phyloP scores from a whole-genome alignment of 2,329 filamentous ascomycete genomes.

The Graphiopsis chlorocephala region DNA sequence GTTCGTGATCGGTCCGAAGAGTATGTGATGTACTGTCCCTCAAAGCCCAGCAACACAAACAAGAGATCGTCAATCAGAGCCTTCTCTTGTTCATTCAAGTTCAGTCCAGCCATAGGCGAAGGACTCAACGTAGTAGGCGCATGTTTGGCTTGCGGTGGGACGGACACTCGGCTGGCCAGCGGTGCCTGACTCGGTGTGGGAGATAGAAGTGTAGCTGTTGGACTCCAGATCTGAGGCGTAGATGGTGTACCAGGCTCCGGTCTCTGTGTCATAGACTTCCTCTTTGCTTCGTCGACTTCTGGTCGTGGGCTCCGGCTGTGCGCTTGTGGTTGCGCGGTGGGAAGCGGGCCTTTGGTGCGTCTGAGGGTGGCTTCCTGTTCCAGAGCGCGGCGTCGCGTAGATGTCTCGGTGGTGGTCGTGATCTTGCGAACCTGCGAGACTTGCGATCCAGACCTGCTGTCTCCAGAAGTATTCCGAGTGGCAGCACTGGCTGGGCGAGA shows the following conservation, averaged over 20 bases:
- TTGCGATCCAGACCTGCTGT: conserved; percentile 13
- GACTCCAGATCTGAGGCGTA: conserved; percentile 61
- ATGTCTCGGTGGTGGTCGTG: conserved; percentile 15
- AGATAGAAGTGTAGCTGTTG: conserved; percentile 71
- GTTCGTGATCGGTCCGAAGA: conserved; percentile 33
- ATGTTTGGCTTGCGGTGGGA: conserved; percentile 60
- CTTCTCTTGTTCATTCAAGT: conserved; percentile 78
- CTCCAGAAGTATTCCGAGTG: conserved; percentile 18
- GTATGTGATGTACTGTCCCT: conserved; percentile 95
- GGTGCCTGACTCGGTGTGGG: conserved; percentile 61
- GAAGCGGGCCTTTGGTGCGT: conserved; percentile 9
- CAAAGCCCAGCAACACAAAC: conserved; percentile 96
- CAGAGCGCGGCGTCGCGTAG: conserved; percentile 6
- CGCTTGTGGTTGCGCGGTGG: conserved; percentile 7
- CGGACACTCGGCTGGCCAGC: conserved; percentile 65
- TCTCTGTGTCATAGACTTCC: background rate
- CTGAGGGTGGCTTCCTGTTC: conserved; percentile 15
- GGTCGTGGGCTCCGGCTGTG: conserved; percentile 13
- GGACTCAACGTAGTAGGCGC: conserved; percentile 70
- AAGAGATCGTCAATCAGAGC: conserved; percentile 86
- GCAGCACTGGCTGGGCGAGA: conserved; percentile 26
- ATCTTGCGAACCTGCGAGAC: conserved; percentile 3
- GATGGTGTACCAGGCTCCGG: conserved; percentile 3
- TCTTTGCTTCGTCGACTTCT: background rate
- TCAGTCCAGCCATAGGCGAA: conserved; percentile 65